Evolutionary conservation across 1,139 yeast genomes (phyloP).

Genomic region (Candida sanyaensis): DNA sequence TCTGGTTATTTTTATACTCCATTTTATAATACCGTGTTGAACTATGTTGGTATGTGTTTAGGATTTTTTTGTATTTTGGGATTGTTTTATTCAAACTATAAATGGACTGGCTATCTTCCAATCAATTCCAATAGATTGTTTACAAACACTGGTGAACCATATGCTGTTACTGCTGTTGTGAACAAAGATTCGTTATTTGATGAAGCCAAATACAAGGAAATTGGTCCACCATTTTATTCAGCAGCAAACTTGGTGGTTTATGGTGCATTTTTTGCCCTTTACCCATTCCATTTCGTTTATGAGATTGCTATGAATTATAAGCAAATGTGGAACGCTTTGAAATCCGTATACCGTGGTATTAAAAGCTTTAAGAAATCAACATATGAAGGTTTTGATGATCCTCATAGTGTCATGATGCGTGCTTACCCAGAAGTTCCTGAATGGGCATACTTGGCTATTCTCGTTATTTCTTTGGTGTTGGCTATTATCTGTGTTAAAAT

Average conservation of each 20-base stretch:
- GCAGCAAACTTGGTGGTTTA: slow-evolving; percentile 48
- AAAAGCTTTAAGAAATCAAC: slow-evolving; percentile 14
- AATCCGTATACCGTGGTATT: slow-evolving; percentile 6
- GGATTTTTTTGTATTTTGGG: slow-evolving; percentile 45
- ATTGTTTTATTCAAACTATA: slow-evolving; percentile 52
- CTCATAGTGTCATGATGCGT: slow-evolving; percentile 58
- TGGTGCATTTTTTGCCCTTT: slow-evolving; percentile 60
- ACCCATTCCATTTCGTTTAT: slow-evolving; percentile 59
- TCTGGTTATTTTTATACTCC: slow-evolving; percentile 26
- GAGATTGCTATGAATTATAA: slow-evolving; percentile 32
- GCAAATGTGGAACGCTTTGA: slow-evolving; percentile 16
- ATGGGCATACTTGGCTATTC: slow-evolving; percentile 53
- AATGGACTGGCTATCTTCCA: slow-evolving; percentile 55
- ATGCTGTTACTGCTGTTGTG: slow-evolving; percentile 43
- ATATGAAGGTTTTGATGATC: slow-evolving; percentile 37
- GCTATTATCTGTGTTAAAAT: slow-evolving; percentile 50
- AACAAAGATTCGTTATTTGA: slow-evolving; percentile 39
- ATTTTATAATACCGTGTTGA: slow-evolving; percentile 46
- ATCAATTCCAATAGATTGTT: slow-evolving; percentile 47
- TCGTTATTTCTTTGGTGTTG: slow-evolving; percentile 47
- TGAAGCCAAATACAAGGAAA: slow-evolving; percentile 35
- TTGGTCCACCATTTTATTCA: slow-evolving; percentile 49
- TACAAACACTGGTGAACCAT: slow-evolving; percentile 50
- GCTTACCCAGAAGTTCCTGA: slow-evolving; percentile 63
- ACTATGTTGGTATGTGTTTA: slow-evolving; percentile 42